Conservation (phyloP, 139 green algal genomes). For the Chlorella sp. region DNA sequence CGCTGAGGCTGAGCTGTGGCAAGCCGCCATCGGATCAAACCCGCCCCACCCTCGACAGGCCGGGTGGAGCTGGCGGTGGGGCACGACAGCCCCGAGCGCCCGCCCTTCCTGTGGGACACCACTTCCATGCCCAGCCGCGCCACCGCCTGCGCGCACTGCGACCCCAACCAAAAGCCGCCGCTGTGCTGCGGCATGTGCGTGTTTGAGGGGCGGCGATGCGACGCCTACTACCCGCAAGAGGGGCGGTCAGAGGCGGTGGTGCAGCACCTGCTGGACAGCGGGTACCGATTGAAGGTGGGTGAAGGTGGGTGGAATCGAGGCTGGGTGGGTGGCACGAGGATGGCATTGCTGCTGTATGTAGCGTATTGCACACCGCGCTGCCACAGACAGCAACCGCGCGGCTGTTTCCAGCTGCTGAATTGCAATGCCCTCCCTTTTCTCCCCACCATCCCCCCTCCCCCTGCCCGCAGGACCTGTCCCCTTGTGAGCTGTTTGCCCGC, state of each 20-base stretch:
- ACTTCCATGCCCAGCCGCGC: not conserved
- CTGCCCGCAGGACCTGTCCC: conserved; percentile 18
- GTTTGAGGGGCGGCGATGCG: conserved; percentile 31
- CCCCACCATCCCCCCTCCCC: not conserved
- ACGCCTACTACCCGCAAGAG: not conserved
- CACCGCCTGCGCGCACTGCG: conserved; percentile 2
- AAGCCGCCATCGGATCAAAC: not conserved
- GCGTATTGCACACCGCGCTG: too few species aligned
- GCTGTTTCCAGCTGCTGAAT: not conserved
- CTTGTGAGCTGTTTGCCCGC: conserved; percentile 48
- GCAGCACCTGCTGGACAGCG: not conserved
- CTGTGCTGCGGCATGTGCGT: conserved; percentile 38
- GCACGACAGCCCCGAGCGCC: not conserved
- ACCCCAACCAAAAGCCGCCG: not conserved
- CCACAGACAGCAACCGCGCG: not conserved
- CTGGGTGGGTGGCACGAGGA: not conserved
- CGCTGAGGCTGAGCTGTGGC: not conserved
- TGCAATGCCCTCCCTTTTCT: not conserved
- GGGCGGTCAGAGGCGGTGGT: not conserved
- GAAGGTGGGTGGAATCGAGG: conserved; percentile 20
- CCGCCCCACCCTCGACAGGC: not conserved
- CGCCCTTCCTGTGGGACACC: conserved; percentile 28
- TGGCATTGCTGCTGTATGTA: not conserved
- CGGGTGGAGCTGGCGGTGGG: not conserved
- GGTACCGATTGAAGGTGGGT: not conserved